Conservation (phyloP, 129 eudicot genomes). For the Flaveria robusta region DNA sequence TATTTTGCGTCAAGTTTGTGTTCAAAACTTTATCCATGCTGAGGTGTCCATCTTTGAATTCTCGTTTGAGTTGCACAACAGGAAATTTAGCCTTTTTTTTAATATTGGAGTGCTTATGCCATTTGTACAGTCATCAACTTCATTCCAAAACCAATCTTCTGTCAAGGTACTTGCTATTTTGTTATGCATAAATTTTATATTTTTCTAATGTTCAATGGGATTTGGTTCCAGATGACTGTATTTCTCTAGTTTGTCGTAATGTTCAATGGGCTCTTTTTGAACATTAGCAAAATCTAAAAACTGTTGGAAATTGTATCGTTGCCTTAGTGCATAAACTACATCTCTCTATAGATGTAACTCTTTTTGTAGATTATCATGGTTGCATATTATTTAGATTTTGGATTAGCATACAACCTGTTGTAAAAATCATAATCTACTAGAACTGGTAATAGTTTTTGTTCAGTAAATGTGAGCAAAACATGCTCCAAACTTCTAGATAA, state of each 20-base stretch:
- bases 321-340: neutral
- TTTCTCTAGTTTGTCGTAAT: neutral
- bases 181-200: neutral
- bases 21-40: conserved; percentile 18
- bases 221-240: neutral
- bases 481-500: neutral
- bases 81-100: too few species aligned
- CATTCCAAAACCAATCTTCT: conserved; percentile 20
- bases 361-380: neutral
- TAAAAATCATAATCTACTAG: neutral
- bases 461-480: neutral
- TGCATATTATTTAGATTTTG: neutral
- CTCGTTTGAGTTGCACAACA: too few species aligned
- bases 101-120: conserved; percentile 35
- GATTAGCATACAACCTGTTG: neutral
- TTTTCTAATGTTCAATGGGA: neutral
- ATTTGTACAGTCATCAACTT: conserved; percentile 33
- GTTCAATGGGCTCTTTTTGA: too few species aligned
- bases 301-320: too few species aligned
- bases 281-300: too few species aligned
- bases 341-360: neutral
- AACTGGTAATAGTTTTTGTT: neutral
- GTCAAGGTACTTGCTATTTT: conserved; percentile 26
- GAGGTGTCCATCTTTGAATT: conserved; percentile 12
- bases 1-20: conserved; percentile 13